Base-by-base conservation (phyloP, 805 yeast genomes). In the Cyberlindnera mrakii region DNA sequence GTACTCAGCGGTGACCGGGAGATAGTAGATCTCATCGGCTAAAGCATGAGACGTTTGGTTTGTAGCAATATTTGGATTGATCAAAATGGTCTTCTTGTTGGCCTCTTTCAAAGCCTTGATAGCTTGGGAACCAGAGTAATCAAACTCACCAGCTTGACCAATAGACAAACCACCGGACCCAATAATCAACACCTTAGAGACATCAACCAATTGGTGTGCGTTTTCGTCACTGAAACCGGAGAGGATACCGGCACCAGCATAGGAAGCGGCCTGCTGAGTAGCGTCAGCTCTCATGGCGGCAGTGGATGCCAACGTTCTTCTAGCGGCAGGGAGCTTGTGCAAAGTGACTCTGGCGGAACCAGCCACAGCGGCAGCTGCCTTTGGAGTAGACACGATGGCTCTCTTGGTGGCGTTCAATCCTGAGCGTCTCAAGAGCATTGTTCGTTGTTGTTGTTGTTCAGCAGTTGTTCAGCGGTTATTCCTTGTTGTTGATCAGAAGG, bases 111-210 rank as follows among this genome's bases (percentile, higher is more conserved):
- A 71, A 11, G 98, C 98, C 67, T 90, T 90, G 65, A 90, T 91
- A 40, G 98, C 98, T 70, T 90, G 98, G 19, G 97, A 90, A 45
- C 98, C 96, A 43, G 95, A 84, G 66, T 91, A 91, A 67, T 91
- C 98, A 58, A 91, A 91, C 69, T 91, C 98, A 58, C 98, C 98
- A 41, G 98, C 98, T 69, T 91, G 98, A 47, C 98, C 98, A 63
- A 91, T 91, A 42, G 96, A 85, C 44, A 91, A 73, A 41, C 98
- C 99, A 59, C 99, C 99, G 7, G 98, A 91, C 10, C 99, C 99
- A 60, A 91, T 85, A 42, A 91, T 86, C 44, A 91, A 75, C 7
- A 93, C 98, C 58, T 85, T 85, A 49, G 80, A 70, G 27, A 88
- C 96, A 48, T 88, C 95, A 35, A 87, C 96, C 41, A 88, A 69